phyloP scores from a whole-genome alignment of 805 yeast species.

The Suhomyces canberraensis region DNA sequence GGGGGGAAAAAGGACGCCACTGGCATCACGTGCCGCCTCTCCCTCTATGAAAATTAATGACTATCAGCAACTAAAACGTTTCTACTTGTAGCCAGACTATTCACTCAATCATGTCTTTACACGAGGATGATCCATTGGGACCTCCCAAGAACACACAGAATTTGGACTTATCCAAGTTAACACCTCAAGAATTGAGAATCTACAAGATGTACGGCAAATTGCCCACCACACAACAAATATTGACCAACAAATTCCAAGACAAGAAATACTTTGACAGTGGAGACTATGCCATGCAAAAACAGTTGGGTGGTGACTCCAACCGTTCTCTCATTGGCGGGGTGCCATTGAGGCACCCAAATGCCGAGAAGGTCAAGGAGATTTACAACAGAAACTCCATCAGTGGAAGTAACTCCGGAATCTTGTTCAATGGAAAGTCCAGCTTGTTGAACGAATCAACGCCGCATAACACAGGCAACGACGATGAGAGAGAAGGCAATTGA shows the following conservation, averaged over 20 bases:
- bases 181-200: slow-evolving; percentile 77
- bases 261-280: slow-evolving; percentile 93
- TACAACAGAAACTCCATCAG: slow-evolving; percentile 56
- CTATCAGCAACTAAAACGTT: slow-evolving; percentile 3
- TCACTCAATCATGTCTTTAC: slow-evolving; percentile 24
- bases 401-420: slow-evolving; percentile 41
- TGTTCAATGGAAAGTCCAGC: slow-evolving; percentile 49
- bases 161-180: slow-evolving; percentile 53
- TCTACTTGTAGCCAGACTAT: not conserved
- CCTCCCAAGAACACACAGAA: slow-evolving; percentile 44
- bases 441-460: slow-evolving; percentile 53
- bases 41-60: slow-evolving; percentile 3
- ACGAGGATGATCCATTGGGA: slow-evolving; percentile 51
- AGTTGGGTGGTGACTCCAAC: slow-evolving; percentile 26
- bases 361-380: slow-evolving; percentile 58
- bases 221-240: slow-evolving; percentile 75
- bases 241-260: slow-evolving; percentile 75
- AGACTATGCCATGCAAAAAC: slow-evolving; percentile 79
- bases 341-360: slow-evolving; percentile 49
- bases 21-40: no score
- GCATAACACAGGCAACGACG: slow-evolving; percentile 12
- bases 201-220: slow-evolving; percentile 81
- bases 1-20: no score
- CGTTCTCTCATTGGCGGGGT: slow-evolving; percentile 29
- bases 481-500: slow-evolving; percentile 8